Evolutionary conservation across 2,329 filamentous ascomycete species (phyloP), one percentile per base, ranked within the genome.

Genomic region (Exophiala alcalophila): DNA sequence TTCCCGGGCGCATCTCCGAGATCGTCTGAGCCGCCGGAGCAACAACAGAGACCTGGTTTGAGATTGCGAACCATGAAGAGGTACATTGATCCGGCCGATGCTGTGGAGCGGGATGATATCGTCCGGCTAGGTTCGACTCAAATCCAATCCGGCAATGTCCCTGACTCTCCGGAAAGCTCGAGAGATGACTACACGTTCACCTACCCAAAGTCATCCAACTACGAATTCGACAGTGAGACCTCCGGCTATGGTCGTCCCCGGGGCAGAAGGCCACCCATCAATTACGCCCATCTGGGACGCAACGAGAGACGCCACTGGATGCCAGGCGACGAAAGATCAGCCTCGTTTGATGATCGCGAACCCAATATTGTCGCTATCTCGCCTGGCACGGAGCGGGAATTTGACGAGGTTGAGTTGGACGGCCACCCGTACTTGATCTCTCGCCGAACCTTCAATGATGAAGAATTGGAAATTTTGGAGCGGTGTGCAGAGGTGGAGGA

Each of bases 1-100:
- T 92, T 94, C 49, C 86, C 87, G 21, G 36, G 31, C 24, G 35
- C 12, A 27, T 28, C 16, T 20, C 36, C 41, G 9, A 40, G n/a
- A 21, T 37, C 49, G 10, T 24, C 21, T 7, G 44, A 42, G 23
- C 25, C 27, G 15, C 24, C 39, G 7, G 29, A 29, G 9, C 21
- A 28, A 15, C 34, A 27, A 14, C 43, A 50, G 30, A 40, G 44
- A 25, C 51, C 53, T n/a, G 37, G 43, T 8, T 20, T 48, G 29
- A 41, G 43, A 12, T 23, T 44, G 23, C 44, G 44, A 4, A 41
- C 49, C 7, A 33, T 36, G 14, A 50, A 53, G 37, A 41, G 49
- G 8, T 56, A 57, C 26, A 56, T 57, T 30, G 50, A 58, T 28
- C 56, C 54, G 21, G 44, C 44, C 14, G 50, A 50, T 41, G 53